phyloP scores from a whole-genome alignment of 768 basidiomycete genomes.

The Mycena albidolilacea region DNA sequence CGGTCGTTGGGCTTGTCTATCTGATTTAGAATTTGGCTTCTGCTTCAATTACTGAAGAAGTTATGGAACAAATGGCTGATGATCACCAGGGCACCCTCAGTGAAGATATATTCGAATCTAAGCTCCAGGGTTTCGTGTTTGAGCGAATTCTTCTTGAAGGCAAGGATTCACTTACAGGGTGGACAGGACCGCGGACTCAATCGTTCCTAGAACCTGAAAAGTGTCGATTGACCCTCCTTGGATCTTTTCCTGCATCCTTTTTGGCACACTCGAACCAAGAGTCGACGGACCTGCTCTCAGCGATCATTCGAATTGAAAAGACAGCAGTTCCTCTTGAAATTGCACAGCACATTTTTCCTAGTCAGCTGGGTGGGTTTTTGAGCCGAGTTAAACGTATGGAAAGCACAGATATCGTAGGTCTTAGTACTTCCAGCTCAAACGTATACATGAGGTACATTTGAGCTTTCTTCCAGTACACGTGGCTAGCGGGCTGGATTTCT shows the following conservation, averaged over 20 bases:
- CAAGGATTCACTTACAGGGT: neutral
- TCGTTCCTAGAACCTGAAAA: slow-evolving; percentile 41
- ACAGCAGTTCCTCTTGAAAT: slow-evolving; percentile 70
- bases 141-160: slow-evolving; percentile 39
- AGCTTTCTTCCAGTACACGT: slow-evolving; percentile 73
- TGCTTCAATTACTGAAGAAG: neutral
- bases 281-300: slow-evolving; percentile 53
- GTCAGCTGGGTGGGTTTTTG: slow-evolving; percentile 51
- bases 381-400: slow-evolving; percentile 64
- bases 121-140: slow-evolving; percentile 34
- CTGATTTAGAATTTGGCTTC: neutral
- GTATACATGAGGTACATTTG: neutral
- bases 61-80: neutral
- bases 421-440: neutral
- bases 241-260: slow-evolving; percentile 63
- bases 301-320: slow-evolving; percentile 86
- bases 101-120: slow-evolving; percentile 2
- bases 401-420: slow-evolving; percentile 78
- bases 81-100: too few relatives aligned
- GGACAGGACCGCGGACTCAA: neutral
- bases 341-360: slow-evolving; percentile 55
- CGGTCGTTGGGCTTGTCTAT: too few relatives aligned
- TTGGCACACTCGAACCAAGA: slow-evolving; percentile 30
- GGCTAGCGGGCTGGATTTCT: slow-evolving; percentile 82
- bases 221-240: slow-evolving; percentile 71